Conservation (phyloP, 768 basidiomycete species). For the Tricholoma bakamatsutake region DNA sequence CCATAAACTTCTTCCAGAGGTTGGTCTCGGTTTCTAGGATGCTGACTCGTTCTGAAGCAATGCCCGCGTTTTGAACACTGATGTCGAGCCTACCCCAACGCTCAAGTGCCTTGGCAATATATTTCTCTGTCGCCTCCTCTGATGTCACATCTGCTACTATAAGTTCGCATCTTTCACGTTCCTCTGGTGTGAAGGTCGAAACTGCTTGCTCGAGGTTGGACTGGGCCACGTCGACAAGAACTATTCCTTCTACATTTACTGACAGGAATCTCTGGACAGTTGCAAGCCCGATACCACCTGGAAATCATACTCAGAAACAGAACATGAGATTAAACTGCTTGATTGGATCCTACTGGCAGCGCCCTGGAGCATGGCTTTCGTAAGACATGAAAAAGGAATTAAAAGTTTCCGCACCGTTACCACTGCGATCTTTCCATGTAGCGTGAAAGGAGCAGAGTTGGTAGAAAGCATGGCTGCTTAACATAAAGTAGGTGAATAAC, state of each 20-base stretch:
- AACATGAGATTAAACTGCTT: too few species aligned
- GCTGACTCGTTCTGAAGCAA: not conserved
- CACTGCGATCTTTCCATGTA: too few species aligned
- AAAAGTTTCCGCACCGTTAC: too few species aligned
- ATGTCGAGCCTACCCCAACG: slow-evolving; percentile 11
- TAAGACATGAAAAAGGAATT: too few species aligned
- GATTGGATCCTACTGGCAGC: too few species aligned
- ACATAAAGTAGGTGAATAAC: too few species aligned
- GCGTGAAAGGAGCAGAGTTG: too few species aligned
- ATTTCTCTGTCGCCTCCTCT: slow-evolving; percentile 2
- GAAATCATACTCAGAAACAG: too few species aligned
- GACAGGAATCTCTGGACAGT: not conserved
- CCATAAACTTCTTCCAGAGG: slow-evolving; percentile 6
- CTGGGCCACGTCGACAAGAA: slow-evolving; percentile 3
- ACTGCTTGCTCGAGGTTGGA: slow-evolving; percentile 1
- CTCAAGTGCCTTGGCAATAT: slow-evolving; percentile 1
- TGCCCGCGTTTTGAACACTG: slow-evolving; percentile 7
- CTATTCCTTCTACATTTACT: not conserved
- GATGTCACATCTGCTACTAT: slow-evolving; percentile 1
- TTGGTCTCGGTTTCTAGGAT: slow-evolving; percentile 6
- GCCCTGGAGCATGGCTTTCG: too few species aligned
- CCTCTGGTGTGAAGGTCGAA: not conserved
- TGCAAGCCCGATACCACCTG: slow-evolving; percentile 1
- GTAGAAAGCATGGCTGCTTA: too few species aligned
- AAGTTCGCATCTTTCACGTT: not conserved